Evolutionary conservation across 345 rosid genomes (phyloP).

Genomic region (Eucalyptus pumila): DNA sequence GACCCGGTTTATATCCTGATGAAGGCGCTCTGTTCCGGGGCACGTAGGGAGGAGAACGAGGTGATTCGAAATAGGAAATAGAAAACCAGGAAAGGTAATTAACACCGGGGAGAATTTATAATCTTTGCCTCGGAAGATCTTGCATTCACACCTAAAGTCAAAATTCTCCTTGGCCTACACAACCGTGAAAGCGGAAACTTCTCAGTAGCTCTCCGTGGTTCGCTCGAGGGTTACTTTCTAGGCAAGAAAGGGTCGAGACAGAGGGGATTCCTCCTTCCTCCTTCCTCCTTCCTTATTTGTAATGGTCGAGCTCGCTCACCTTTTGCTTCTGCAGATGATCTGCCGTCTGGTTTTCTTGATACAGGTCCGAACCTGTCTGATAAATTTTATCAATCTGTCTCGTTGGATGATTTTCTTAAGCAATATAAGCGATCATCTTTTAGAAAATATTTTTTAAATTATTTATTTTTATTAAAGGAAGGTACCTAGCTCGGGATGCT

Average conservation of each 20-base stretch:
- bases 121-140: neutral
- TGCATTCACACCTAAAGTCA: neutral
- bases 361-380: neutral
- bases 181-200: neutral
- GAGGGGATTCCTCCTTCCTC: neutral
- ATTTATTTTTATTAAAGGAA: too few species aligned
- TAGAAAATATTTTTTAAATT: accelerated
- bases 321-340: neutral
- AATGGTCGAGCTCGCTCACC: neutral
- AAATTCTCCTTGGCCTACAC: neutral
- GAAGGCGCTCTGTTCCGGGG: neutral
- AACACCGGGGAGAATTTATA: neutral
- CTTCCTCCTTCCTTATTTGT: neutral
- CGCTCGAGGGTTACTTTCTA: neutral
- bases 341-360: neutral
- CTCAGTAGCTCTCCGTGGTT: neutral
- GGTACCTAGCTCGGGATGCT: neutral
- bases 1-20: neutral
- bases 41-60: neutral
- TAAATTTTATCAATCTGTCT: neutral
- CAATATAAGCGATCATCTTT: too few species aligned
- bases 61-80: neutral
- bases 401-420: accelerated
- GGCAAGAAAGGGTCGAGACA: neutral
- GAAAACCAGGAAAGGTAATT: neutral